Conservation (phyloP, 805 yeast species). For the Barnettozyma salicaria region DNA sequence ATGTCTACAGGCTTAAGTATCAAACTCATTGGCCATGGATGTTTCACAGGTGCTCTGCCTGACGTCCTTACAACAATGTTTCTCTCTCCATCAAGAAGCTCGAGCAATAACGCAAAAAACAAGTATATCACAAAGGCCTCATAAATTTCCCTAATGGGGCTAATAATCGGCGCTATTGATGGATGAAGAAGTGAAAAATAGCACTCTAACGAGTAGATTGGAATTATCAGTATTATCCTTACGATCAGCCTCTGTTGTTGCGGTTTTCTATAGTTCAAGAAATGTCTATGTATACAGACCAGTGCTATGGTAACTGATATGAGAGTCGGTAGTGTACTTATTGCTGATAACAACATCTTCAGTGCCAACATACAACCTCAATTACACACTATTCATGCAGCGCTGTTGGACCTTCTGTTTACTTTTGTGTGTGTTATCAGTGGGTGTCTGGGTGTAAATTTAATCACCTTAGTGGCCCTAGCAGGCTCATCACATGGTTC, state of each 20-base stretch:
- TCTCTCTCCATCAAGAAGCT: slow-evolving; percentile 88
- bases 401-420: too few relatives aligned
- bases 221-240: slow-evolving; percentile 76
- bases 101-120: slow-evolving; percentile 76
- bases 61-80: slow-evolving; percentile 66
- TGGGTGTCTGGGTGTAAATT: too few relatives aligned
- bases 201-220: slow-evolving; percentile 71
- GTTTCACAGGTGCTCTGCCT: slow-evolving; percentile 65
- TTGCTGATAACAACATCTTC: slow-evolving; percentile 4
- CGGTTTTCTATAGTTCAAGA: slow-evolving; percentile 79
- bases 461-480: too few relatives aligned
- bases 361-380: too few relatives aligned
- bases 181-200: slow-evolving; percentile 48
- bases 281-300: slow-evolving; percentile 40
- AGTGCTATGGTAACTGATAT: slow-evolving; percentile 4
- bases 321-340: slow-evolving; percentile 7
- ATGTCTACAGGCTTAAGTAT: slow-evolving; percentile 61
- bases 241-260: slow-evolving; percentile 79
- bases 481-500: too few relatives aligned
- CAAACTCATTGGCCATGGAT: slow-evolving; percentile 49
- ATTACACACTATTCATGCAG: too few relatives aligned
- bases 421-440: too few relatives aligned
- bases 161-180: slow-evolving; percentile 43
- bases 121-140: slow-evolving; percentile 96
- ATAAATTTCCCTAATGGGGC: slow-evolving; percentile 81